A percentile compares a stretch with the other conserved stretches of the same genome.
Evolutionary conservation across 1,284 basidiomycete species (phyloP).

Genomic region (Apiotrichum montevideense): DNA sequence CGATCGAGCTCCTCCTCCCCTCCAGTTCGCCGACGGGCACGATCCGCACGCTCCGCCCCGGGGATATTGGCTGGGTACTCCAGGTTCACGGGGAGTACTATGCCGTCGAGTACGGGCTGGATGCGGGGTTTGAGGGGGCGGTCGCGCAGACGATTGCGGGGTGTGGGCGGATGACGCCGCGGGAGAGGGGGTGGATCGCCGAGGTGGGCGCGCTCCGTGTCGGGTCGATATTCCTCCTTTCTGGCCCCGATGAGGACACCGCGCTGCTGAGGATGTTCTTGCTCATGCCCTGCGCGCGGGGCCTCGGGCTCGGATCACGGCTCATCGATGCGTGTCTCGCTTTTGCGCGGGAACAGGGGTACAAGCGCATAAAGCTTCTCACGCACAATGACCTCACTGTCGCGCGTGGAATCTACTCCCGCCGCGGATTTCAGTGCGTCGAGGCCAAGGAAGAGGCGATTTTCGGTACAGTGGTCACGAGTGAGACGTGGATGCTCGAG

Average conservation of each 20-base stretch:
- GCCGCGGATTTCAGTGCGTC: slow-evolving; percentile 7
- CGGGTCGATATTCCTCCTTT: slow-evolving; percentile 10
- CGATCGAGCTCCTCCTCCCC: too few species aligned
- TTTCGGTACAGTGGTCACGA: slow-evolving; percentile 1
- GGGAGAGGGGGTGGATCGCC: slow-evolving; percentile 11
- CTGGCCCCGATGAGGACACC: background rate
- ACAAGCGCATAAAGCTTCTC: slow-evolving; percentile 9
- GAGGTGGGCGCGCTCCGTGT: slow-evolving; percentile 7
- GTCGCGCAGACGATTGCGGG: too few species aligned
- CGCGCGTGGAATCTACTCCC: slow-evolving; percentile 11
- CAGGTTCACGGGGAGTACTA: too few species aligned
- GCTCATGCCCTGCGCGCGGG: slow-evolving; percentile 4
- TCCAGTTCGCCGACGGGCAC: too few species aligned
- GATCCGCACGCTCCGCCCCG: too few species aligned
- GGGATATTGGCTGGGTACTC: too few species aligned
- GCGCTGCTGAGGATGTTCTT: slow-evolving; percentile 11
- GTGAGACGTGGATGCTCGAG: slow-evolving; percentile 6
- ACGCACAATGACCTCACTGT: slow-evolving; percentile 9
- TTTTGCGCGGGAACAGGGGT: slow-evolving; percentile 7
- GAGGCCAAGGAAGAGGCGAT: background rate
- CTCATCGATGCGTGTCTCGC: slow-evolving; percentile 11
- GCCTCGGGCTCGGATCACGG: slow-evolving; percentile 5
- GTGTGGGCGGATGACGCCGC: too few species aligned
- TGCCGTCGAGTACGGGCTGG: too few species aligned
- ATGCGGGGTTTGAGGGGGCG: too few species aligned